These are phyloP conservation scores for Claviceps pazoutovae DNA, from an alignment of 2,329 filamentous ascomycete species.

Conservation along the genomic window DNA sequence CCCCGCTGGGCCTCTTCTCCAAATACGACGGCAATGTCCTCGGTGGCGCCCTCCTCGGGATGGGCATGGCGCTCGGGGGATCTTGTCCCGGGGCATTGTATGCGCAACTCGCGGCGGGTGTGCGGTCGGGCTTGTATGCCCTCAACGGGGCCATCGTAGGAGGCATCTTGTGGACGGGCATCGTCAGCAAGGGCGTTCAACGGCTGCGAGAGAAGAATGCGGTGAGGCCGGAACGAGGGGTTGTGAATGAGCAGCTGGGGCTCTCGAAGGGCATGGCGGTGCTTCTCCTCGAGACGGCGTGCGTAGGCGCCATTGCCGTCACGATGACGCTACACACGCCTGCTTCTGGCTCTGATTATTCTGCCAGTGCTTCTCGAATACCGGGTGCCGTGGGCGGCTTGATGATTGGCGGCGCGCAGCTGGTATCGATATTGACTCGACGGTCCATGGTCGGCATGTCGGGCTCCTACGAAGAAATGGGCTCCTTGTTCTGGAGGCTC, in stretches of 20 bases:
- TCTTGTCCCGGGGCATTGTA: constrained; percentile 53
- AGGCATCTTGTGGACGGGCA: constrained; percentile 37
- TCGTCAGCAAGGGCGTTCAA: constrained; percentile 24
- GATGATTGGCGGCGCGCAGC: constrained; percentile 43
- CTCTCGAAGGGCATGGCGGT: constrained; percentile 23
- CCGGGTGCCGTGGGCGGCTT: constrained; percentile 41
- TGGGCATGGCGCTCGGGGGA: constrained; percentile 53
- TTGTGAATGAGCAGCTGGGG: constrained; percentile 27
- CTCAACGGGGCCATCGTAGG: constrained; percentile 41
- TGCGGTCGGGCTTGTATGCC: constrained; percentile 36
- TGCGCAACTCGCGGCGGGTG: constrained; percentile 41
- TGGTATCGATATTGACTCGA: constrained; percentile 38
- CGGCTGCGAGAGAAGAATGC: constrained; percentile 13
- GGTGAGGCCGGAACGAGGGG: constrained; percentile 16
- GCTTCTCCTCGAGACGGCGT: constrained; percentile 28
- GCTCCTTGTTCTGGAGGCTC: constrained; percentile 36
- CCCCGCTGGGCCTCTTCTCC: constrained; percentile 37
- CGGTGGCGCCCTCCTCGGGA: constrained; percentile 46
- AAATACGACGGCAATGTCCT: constrained; percentile 50
- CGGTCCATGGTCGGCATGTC: constrained; percentile 46
- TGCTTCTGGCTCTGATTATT: constrained; percentile 13
- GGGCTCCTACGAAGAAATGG: constrained; percentile 45
- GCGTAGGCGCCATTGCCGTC: constrained; percentile 26
- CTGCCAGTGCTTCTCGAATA: constrained; percentile 17
- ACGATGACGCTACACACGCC: constrained; percentile 20